Evolutionary conservation across 139 green algal species (phyloP), one percentile per base, ranked within the genome.

Genomic region (Coccomyxa sp.): DNA sequence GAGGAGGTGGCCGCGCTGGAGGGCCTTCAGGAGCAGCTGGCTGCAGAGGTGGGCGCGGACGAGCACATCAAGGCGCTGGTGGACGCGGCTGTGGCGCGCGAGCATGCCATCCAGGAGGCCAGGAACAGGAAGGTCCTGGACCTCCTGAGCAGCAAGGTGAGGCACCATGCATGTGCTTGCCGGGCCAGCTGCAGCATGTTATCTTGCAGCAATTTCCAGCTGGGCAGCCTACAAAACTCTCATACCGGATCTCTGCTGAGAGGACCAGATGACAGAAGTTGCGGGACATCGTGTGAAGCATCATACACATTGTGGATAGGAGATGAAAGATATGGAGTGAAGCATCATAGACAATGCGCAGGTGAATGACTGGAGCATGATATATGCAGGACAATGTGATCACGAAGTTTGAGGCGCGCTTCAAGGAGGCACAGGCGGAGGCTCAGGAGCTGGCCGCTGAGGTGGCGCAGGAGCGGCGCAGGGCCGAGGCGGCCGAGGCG

Each of bases 111-210:
- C 72, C 82, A 89, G 75, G 85, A 83, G 36, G 75, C 78, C 2
- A 70, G 85, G 1, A 86, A 88, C 54, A 40, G 35, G 29, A 81
- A 78, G 16, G 82, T 89, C 24, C 75, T 89, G 35, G 70, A 83
- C 78, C 71, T 89, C 78, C 76, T 89, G 14, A 70, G 75, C 24
- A 76, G 71, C 40, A 88, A 88, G 83, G 83, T 82, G 34, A 2
- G 73, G n/a, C n/a, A n/a, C n/a, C n/a, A n/a, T n/a, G n/a, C n/a
- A n/a, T n/a, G n/a, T n/a, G n/a, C n/a, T n/a, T n/a, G n/a, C n/a
- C n/a, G n/a, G n/a, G n/a, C n/a, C n/a, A n/a, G n/a, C n/a, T n/a
- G n/a, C n/a, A n/a, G n/a, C n/a, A n/a, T n/a, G n/a, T n/a, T n/a
- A n/a, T n/a, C n/a, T n/a, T n/a, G n/a, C n/a, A n/a, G n/a, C n/a